Conservation (phyloP, 192 early-diverging fungal genomes). For the Coemansia furcata region DNA sequence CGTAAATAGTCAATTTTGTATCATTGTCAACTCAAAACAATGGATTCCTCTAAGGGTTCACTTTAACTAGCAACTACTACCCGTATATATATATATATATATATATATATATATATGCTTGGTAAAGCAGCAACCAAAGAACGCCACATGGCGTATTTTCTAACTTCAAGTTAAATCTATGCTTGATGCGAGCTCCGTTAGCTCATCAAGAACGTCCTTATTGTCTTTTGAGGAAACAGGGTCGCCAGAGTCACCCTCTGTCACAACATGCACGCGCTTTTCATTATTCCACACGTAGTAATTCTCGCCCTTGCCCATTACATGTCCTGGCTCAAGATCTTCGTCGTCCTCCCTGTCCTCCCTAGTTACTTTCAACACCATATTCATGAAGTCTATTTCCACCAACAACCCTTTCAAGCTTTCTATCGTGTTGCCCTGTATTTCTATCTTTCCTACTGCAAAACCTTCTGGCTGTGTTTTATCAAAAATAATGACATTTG, state of each 20-base stretch:
- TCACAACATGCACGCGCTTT: background rate
- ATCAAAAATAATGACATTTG: background rate
- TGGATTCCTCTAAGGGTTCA: background rate
- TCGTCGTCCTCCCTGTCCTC: background rate
- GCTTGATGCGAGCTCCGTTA: too few relatives aligned
- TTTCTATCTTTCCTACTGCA: background rate
- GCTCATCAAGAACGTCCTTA: too few relatives aligned
- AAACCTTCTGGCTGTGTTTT: background rate
- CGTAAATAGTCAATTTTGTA: background rate
- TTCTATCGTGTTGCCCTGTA: background rate
- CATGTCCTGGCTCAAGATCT: background rate
- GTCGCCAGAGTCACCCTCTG: background rate
- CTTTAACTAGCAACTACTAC: slow-evolving; percentile 1
- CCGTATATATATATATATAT: background rate
- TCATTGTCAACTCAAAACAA: background rate
- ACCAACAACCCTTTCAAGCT: background rate
- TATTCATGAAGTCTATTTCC: background rate
- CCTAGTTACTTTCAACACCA: background rate
- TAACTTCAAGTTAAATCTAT: too few relatives aligned
- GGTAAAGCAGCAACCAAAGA: too few relatives aligned
- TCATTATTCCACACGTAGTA: background rate
- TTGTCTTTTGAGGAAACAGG: background rate
- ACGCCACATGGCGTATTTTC: too few relatives aligned
- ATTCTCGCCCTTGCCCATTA: background rate
- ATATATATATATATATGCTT: too few relatives aligned